Conservation (phyloP, 768 basidiomycete genomes). For the Suillus fuscotomentosus region DNA sequence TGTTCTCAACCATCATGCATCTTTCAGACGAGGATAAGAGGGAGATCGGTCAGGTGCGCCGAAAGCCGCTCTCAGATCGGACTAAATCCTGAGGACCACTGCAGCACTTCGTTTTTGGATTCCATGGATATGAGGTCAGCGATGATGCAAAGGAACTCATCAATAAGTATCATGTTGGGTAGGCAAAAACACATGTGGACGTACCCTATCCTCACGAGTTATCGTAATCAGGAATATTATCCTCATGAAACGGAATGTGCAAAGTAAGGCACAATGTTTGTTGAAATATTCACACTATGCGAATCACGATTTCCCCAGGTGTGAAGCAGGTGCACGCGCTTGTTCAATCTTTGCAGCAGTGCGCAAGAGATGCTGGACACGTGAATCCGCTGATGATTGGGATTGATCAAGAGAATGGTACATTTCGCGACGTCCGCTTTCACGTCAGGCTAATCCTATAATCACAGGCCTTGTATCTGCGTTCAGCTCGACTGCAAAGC, state of each 20-base stretch:
- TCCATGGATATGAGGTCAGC: constrained; percentile 54
- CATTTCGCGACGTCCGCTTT: background rate
- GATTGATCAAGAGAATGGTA: constrained; percentile 77
- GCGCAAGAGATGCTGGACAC: constrained; percentile 60
- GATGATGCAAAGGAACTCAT: constrained; percentile 57
- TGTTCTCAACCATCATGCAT: constrained; percentile 14
- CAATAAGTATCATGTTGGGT: constrained; percentile 60
- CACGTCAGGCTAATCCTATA: background rate
- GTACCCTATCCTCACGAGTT: background rate
- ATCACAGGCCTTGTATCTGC: constrained; percentile 64
- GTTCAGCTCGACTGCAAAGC: constrained; percentile 44
- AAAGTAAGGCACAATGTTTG: constrained; percentile 33
- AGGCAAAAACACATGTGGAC: constrained; percentile 2
- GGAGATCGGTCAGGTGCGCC: constrained; percentile 45
- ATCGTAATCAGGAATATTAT: constrained; percentile 47
- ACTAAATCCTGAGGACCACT: background rate
- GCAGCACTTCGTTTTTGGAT: constrained; percentile 75
- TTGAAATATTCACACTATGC: background rate
- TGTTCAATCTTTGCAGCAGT: constrained; percentile 46
- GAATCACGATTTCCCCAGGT: constrained; percentile 32
- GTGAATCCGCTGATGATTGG: constrained; percentile 58
- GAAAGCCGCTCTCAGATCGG: background rate
- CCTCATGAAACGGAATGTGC: constrained; percentile 66
- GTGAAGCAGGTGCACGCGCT: constrained; percentile 49
- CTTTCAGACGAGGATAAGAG: constrained; percentile 35